phyloP scores from a whole-genome alignment of 202 grass and related monocot species.

The Elaeis oleifera region DNA sequence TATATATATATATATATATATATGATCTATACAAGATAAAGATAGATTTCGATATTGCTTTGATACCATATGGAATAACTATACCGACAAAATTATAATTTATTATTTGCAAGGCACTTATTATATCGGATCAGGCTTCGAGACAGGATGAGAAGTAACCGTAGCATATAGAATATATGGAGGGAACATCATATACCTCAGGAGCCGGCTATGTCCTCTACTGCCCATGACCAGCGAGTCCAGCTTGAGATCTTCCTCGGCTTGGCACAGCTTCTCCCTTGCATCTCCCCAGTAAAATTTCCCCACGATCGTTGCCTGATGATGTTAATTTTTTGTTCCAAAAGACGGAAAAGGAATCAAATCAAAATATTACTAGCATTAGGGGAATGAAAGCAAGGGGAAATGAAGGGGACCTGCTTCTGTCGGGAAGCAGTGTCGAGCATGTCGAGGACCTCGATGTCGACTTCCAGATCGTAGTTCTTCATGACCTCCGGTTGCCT shows the following conservation, averaged over 20 bases:
- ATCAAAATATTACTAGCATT: no score
- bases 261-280: constrained; percentile 79
- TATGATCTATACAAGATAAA: no score
- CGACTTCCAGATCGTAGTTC: constrained; percentile 43
- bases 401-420: constrained; percentile 37
- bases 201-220: constrained; percentile 57
- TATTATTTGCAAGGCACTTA: no score
- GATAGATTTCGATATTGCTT: no score
- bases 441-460: constrained; percentile 83
- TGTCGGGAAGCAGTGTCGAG: constrained; percentile 78
- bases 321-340: no score
- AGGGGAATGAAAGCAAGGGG: not conserved
- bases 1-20: no score
- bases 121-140: no score
- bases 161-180: no score
- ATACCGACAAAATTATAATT: no score
- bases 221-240: constrained; percentile 57
- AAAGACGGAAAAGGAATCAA: no score
- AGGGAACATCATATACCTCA: constrained; percentile 35
- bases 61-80: no score
- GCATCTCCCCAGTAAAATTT: constrained; percentile 90
- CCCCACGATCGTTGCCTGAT: constrained; percentile 62
- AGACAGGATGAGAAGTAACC: no score
- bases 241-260: constrained; percentile 71
- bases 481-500: constrained; percentile 60